Conservation (phyloP, 73 alveolate species). For the Halteria grandinella region DNA sequence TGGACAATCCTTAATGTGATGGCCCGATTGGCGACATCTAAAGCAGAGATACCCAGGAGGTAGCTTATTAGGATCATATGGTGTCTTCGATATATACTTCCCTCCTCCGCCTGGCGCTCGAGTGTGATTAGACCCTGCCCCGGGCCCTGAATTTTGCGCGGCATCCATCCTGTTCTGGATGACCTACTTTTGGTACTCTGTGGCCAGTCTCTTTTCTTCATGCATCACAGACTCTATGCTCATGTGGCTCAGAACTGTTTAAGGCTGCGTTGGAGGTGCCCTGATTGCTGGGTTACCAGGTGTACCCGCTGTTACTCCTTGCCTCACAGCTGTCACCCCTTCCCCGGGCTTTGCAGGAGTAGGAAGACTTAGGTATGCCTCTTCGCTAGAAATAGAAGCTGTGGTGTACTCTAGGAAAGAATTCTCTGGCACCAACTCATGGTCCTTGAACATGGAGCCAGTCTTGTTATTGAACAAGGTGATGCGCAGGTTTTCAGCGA, state of each 20-base stretch:
- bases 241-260: neutral
- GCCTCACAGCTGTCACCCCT: constrained; percentile 1
- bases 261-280: neutral
- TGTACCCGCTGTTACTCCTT: neutral
- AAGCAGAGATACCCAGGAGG: constrained; percentile 65
- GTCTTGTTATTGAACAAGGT: constrained; percentile 22
- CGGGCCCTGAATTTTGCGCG: neutral
- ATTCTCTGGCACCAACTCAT: constrained; percentile 40
- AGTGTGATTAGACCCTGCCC: neutral
- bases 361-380: neutral
- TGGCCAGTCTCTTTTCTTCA: neutral
- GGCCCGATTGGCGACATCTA: constrained; percentile 70
- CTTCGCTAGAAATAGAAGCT: neutral
- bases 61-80: neutral
- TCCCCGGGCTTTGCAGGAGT: neutral
- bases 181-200: neutral
- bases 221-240: constrained; percentile 48
- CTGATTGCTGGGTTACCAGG: neutral
- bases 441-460: neutral
- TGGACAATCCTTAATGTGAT: constrained; percentile 74
- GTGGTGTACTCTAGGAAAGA: constrained; percentile 35
- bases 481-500: neutral
- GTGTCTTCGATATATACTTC: neutral
- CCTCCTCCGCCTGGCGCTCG: neutral
- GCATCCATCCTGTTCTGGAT: neutral